Percentiles rank a stretch among this genome's conserved stretches.
Conservation (phyloP, 768 basidiomycete genomes). For the Sistotremastrum suecicum region DNA sequence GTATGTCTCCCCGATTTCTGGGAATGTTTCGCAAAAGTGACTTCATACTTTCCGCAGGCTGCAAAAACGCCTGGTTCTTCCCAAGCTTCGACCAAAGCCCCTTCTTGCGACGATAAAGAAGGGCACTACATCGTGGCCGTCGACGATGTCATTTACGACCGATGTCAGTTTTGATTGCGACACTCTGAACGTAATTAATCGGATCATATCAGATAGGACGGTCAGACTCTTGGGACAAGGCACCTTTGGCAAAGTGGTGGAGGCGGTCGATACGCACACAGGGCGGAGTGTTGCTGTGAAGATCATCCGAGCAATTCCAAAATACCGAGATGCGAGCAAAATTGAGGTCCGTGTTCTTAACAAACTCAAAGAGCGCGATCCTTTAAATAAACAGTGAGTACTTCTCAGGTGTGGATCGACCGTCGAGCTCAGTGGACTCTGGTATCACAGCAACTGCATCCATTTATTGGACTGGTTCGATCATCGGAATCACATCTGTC, state of each 20-base stretch:
- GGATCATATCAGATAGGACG: conserved; percentile 62
- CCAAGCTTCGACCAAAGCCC: conserved; percentile 46
- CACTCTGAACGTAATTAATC: neutral
- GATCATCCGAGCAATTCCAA: conserved; percentile 95
- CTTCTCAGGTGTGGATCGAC: conserved; percentile 4
- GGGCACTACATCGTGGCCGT: conserved; percentile 95
- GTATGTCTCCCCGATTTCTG: conserved; percentile 28
- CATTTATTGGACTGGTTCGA: conserved; percentile 92
- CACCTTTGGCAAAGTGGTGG: conserved; percentile 97
- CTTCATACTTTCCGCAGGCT: conserved; percentile 13
- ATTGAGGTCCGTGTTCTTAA: conserved; percentile 94
- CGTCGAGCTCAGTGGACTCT: conserved; percentile 11
- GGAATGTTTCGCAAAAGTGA: neutral
- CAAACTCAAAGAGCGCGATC: conserved; percentile 81
- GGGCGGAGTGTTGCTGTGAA: conserved; percentile 86
- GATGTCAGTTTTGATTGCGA: conserved; percentile 41
- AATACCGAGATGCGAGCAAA: conserved; percentile 97
- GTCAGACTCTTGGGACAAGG: conserved; percentile 88
- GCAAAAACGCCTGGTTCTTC: conserved; percentile 14
- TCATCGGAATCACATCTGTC: conserved; percentile 92
- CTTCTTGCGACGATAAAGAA: conserved; percentile 91
- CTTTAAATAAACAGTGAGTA: conserved; percentile 74
- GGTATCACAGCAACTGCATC: conserved; percentile 76
- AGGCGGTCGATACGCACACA: conserved; percentile 70
- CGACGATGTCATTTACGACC: conserved; percentile 75